phyloP scores from a whole-genome alignment of 495 filamentous ascomycete genomes.

The Sordaria brevicollis region DNA sequence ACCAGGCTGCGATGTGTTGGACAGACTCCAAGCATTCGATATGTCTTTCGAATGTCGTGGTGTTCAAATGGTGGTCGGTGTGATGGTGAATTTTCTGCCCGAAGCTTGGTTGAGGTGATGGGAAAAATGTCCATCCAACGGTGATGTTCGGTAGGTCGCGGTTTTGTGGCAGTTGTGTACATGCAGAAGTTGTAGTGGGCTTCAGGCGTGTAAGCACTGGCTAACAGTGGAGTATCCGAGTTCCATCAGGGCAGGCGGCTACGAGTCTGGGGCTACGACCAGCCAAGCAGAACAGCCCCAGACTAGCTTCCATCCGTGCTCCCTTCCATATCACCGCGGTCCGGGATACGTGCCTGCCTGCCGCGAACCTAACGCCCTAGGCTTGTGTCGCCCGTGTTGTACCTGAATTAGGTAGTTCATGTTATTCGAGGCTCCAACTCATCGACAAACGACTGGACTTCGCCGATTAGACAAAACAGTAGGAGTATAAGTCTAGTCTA shows the following conservation, averaged over 20 bases:
- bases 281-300: background rate
- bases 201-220: background rate
- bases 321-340: background rate
- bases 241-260: background rate
- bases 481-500: background rate
- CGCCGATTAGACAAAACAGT: background rate
- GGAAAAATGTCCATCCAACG: background rate
- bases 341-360: background rate
- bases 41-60: background rate
- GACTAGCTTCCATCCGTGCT: too few species aligned
- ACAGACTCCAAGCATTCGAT: background rate
- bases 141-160: background rate
- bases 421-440: background rate
- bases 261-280: too few species aligned
- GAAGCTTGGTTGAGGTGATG: background rate
- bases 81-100: background rate
- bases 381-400: background rate
- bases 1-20: background rate
- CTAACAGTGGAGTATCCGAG: background rate
- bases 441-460: background rate
- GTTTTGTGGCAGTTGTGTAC: background rate
- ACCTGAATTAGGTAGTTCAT: background rate
- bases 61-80: background rate
- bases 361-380: background rate
- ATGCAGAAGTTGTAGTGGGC: background rate